These are phyloP conservation scores for Obelidium mucronatum DNA, from an alignment of 192 early-diverging fungal genomes.

Conservation along the genomic window DNA sequence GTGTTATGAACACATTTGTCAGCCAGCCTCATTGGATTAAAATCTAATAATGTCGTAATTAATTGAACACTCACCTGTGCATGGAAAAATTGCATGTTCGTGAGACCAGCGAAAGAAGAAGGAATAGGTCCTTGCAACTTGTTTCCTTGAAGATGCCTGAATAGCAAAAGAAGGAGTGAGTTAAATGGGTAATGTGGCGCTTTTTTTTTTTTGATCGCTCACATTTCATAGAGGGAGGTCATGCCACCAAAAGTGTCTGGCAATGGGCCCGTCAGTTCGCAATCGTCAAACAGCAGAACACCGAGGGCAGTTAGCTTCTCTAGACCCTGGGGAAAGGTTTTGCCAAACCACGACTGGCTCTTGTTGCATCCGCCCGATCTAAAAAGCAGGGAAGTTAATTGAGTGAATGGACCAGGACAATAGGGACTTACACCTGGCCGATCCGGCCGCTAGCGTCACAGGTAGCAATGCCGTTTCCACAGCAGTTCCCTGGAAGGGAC, in stretches of 20 bases:
- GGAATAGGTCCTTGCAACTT: conserved; percentile 9
- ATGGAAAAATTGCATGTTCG: neutral
- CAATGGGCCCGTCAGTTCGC: conserved; percentile 3
- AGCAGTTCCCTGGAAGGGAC: neutral
- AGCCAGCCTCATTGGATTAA: no score
- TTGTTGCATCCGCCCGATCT: neutral
- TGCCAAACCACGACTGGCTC: neutral
- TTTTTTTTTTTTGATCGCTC: neutral
- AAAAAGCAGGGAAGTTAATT: neutral
- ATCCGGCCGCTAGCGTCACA: neutral
- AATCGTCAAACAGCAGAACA: neutral
- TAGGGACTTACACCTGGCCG: neutral
- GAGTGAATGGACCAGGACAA: neutral
- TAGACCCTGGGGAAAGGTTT: neutral
- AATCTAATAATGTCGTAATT: no score
- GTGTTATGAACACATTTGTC: no score
- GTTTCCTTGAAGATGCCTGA: conserved; percentile 20
- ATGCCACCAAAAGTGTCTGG: conserved; percentile 11
- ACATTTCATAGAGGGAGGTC: neutral
- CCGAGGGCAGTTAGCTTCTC: neutral
- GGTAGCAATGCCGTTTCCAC: neutral
- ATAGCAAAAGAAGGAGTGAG: neutral
- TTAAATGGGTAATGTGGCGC: neutral
- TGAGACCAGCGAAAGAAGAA: neutral
- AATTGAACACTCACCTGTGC: no score